Evolutionary conservation across 164 flowering plant genomes (phyloP).

Genomic region (Brasenia schreberi): DNA sequence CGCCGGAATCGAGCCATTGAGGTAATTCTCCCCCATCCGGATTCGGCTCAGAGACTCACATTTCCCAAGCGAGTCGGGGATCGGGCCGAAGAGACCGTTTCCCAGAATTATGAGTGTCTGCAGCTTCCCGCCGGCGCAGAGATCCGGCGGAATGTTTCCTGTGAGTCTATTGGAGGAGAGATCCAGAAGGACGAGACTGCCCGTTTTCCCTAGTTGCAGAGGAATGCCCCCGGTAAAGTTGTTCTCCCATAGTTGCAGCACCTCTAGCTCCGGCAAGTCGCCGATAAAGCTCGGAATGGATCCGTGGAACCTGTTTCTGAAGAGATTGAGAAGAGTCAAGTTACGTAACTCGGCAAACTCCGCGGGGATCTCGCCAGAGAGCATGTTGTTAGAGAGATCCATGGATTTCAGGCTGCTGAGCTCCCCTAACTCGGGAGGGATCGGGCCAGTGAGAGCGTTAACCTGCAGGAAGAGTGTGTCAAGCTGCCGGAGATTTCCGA

Average conservation of each 20-base stretch:
- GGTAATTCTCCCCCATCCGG: conserved; percentile 78
- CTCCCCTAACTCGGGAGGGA: conserved; percentile 53
- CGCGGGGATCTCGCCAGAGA: conserved; percentile 67
- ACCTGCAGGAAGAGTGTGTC: conserved; percentile 84
- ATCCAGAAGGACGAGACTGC: conserved; percentile 50
- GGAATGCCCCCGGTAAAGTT: conserved; percentile 88
- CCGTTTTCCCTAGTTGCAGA: conserved; percentile 46
- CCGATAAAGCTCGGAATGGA: conserved; percentile 73
- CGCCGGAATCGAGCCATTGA: conserved; percentile 79
- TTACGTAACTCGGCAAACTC: conserved; percentile 48
- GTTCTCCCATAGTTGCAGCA: conserved; percentile 92
- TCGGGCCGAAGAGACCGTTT: conserved; percentile 72
- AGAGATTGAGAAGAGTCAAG: conserved; percentile 70
- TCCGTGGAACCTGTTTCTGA: conserved; percentile 80
- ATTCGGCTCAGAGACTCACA: conserved; percentile 61
- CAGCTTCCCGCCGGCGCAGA: conserved; percentile 58
- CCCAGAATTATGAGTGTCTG: conserved; percentile 68
- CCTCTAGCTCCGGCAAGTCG: conserved; percentile 70
- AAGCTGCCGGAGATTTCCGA: conserved; percentile 58
- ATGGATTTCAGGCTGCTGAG: conserved; percentile 70
- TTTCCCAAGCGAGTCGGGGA: conserved; percentile 65
- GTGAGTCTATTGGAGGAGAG: conserved; percentile 81
- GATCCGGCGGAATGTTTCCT: conserved; percentile 52
- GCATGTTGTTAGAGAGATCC: conserved; percentile 79
- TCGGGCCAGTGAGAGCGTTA: conserved; percentile 50